A percentile compares a stretch with the other conserved stretches of the same genome.
phyloP scores from a whole-genome alignment of 1,139 yeast species.

The Zygosaccharomyces sapae region DNA sequence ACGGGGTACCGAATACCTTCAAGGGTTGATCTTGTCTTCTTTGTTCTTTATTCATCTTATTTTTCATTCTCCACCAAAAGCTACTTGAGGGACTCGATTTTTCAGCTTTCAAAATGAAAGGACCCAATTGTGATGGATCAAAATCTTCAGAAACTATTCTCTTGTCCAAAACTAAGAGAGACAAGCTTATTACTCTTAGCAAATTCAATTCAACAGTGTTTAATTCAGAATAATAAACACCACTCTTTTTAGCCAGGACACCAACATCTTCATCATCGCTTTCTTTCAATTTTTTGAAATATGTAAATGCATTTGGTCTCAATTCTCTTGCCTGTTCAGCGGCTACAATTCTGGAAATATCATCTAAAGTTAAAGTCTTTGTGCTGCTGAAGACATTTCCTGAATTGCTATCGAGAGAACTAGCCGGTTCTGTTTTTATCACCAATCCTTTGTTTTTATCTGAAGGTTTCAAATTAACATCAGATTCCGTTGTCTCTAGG shows the following conservation, averaged over 20 bases:
- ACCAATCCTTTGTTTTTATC: constrained; percentile 20
- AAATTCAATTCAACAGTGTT: constrained; percentile 44
- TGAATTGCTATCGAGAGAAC: constrained; percentile 3
- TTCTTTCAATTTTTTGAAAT: constrained; percentile 34
- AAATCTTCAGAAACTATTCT: constrained; percentile 15
- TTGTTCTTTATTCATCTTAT: constrained; percentile 36
- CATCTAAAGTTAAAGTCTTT: constrained; percentile 85
- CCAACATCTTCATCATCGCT: constrained; percentile 27
- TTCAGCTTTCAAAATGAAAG: constrained; percentile 16
- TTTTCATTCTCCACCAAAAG: constrained; percentile 74
- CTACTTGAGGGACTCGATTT: constrained; percentile 21
- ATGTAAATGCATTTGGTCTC: constrained; percentile 42
- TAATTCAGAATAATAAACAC: constrained; percentile 69
- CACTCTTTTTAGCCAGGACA: constrained; percentile 27
- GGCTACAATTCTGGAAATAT: constrained; percentile 93
- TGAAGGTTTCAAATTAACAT: constrained; percentile 13
- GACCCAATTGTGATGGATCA: constrained; percentile 17
- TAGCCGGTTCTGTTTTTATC: constrained; percentile 30
- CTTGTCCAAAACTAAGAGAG: constrained; percentile 24
- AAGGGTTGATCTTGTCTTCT: constrained; percentile 14
- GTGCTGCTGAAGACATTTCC: constrained; percentile 73
- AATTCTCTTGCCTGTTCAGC: constrained; percentile 95
- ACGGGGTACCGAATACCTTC: constrained; percentile 75
- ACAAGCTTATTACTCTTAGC: constrained; percentile 61
- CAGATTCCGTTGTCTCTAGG: constrained; percentile 43